Base-by-base conservation (phyloP, 805 yeast genomes). In the Myxozyma kluyveri region DNA sequence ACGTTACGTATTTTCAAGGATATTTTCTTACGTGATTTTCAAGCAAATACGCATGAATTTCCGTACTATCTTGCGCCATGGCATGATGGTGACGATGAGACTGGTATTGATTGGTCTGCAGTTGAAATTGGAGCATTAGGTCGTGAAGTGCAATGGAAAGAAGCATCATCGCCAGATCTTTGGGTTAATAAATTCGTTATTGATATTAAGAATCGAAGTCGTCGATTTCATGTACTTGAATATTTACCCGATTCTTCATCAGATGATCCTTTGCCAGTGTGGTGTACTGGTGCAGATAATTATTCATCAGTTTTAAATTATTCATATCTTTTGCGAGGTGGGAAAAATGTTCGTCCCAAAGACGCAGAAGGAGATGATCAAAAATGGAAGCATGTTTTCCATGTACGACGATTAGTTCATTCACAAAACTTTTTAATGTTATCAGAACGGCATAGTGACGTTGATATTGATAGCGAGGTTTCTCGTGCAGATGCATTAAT, bases 1-100 rank as follows among this genome's bases (percentile, higher is more conserved):
- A 44, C 47, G n/a, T 32, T 31, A n/a, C 47, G 47, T 12, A 18
- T 44, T 40, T 44, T 44, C 38, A 22, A 31, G 24, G 47, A 44
- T 4, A 32, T 44, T 1, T 44, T 22, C 19, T 32, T 24, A 14
- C 33, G 36, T 21, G 27, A 32, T n/a, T 44, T 44, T 29, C 32
- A 18, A n/a, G 41, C 19, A n/a, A 41, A 44, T 4, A 21, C 36
- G 29, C 17, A 33, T 7, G 24, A 44, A 22, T 44, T 44, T 33
- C 47, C 47, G 12, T 44, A 44, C 26, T 44, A 29, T 44, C 14
- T 44, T 19, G 47, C 38, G 5, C 47, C 47, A 12, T 33, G 21
- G 23, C n/a, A n/a, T n/a, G n/a, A n/a, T n/a, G n/a, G n/a, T n/a
- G 26, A 17, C 18, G 18, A 7, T 22, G 22, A 17, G 27, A 33